Evolutionary conservation across 1,139 yeast species (phyloP), one percentile per base, ranked within the genome.

Genomic region (Blastobotrys petasosporus): DNA sequence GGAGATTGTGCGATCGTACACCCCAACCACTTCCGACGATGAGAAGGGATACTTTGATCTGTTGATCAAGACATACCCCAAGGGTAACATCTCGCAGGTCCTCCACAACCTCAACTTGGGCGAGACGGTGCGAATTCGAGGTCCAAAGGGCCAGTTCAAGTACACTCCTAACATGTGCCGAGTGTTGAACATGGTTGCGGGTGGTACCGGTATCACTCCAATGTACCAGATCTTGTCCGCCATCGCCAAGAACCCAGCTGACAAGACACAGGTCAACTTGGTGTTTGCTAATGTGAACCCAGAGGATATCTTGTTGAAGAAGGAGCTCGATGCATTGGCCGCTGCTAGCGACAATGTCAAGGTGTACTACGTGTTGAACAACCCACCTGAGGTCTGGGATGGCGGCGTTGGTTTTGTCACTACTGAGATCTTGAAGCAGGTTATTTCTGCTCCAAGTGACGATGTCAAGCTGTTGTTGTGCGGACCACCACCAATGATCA

Each of bases 181-280:
- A 51, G 75, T 77, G 47, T 77, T 86, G 56, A 85, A 84, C 48
- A 88, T 92, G 88, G 81, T 92, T 56, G 95, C 96, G 37, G 96
- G 96, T 58, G 98, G 98, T 62, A 85, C 95, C 39, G 97, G 95
- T 57, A 85, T 88, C 60, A 85, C 97, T 30, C 97, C 97, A 58
- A 85, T 90, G 80, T 85, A 81, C 68, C 96, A 88, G 71, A 84
- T 88, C 62, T 76, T 88, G 57, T 79, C 82, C 57, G 88, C 88
- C 44, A 82, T 88, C 57, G 80, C 85, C 58, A 72, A 74, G 54
- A 80, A 85, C 61, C 90, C 94, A 16, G 74, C 71, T 37, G 96
- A 87, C 65, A 75, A 74, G 54, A 87, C 97, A 57, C 76, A 81
- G 64, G 84, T 85, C 54, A 67, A 73, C 46, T 71, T 85, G 59